A percentile compares a stretch with the other conserved stretches of the same genome.
Evolutionary conservation across 768 basidiomycete species (phyloP).

Genomic region (Leucocoprinus birnbaumii): DNA sequence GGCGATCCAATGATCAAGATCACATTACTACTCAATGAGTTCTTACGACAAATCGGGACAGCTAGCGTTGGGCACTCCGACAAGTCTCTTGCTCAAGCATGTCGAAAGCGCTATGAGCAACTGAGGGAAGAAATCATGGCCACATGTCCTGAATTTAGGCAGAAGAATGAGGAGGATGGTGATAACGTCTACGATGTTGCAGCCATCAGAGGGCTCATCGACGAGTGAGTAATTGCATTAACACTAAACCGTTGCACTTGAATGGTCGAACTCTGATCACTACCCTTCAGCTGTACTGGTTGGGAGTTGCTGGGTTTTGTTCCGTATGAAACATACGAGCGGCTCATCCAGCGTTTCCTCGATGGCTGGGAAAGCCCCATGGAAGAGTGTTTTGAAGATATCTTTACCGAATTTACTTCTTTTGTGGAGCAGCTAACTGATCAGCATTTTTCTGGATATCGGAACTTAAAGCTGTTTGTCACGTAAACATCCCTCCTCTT

Average conservation of each 20-base stretch:
- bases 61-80: conserved; percentile 9
- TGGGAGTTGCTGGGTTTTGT: conserved; percentile 15
- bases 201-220: conserved; percentile 4
- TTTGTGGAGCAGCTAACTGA: conserved; percentile 10
- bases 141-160: conserved; percentile 10
- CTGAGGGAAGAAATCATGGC: conserved; percentile 3
- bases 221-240: conserved; percentile 13
- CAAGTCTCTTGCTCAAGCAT: conserved; percentile 11
- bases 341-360: conserved; percentile 13
- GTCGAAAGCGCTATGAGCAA: not conserved
- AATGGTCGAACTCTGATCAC: too few species aligned
- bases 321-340: conserved; percentile 14
- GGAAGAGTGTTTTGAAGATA: conserved; percentile 10
- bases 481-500: conserved; percentile 7
- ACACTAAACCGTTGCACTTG: too few species aligned
- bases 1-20: conserved; percentile 41
- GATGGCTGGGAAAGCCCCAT: conserved; percentile 13
- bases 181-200: not conserved
- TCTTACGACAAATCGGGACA: conserved; percentile 31
- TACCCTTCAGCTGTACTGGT: conserved; percentile 5
- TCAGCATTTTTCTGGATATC: conserved; percentile 10
- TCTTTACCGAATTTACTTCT: not conserved
- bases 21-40: conserved; percentile 37
- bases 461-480: conserved; percentile 7
- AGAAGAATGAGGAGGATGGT: not conserved